These are phyloP conservation scores for Phytophthora sp. DNA, from an alignment of 352 stramenopile species.

Conservation along the genomic window DNA sequence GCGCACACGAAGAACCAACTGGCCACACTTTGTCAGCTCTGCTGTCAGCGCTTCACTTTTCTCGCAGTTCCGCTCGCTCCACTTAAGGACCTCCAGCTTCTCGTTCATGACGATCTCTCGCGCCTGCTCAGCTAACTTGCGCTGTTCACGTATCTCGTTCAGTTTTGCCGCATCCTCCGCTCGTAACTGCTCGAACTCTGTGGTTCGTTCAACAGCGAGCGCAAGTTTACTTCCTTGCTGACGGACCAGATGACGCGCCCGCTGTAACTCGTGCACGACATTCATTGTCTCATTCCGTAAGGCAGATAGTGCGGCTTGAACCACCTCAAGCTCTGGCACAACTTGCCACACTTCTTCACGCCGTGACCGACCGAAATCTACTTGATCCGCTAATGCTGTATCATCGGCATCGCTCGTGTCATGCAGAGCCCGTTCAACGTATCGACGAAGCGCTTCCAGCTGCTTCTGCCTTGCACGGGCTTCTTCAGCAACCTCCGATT, in stretches of 20 bases:
- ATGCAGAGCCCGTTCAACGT: conserved; percentile 47
- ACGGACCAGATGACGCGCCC: conserved; percentile 35
- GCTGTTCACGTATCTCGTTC: conserved; percentile 51
- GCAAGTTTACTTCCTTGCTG: conserved; percentile 49
- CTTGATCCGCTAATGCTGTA: conserved; percentile 7
- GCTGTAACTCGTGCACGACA: conserved; percentile 59
- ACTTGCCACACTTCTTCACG: conserved; percentile 21
- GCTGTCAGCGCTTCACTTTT: conserved; percentile 52
- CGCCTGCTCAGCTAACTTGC: conserved; percentile 55
- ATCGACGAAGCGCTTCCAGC: conserved; percentile 53
- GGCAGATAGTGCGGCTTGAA: conserved; percentile 52
- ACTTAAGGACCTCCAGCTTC: conserved; percentile 66
- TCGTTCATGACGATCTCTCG: conserved; percentile 68
- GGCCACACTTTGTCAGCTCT: conserved; percentile 42
- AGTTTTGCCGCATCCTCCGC: conserved; percentile 43
- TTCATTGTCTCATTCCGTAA: conserved; percentile 58
- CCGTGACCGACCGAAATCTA: conserved; percentile 5
- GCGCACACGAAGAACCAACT: conserved; percentile 25
- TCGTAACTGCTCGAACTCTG: conserved; percentile 52
- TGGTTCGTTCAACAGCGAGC: conserved; percentile 26
- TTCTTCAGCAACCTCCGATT: conserved; percentile 38
- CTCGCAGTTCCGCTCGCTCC: conserved; percentile 63
- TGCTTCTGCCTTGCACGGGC: conserved; percentile 43
- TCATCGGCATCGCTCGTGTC: conserved; percentile 4
- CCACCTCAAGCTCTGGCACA: conserved; percentile 51